Evolutionary conservation across 139 green algal species (phyloP).

Genomic region (Coelastrella sp.): DNA sequence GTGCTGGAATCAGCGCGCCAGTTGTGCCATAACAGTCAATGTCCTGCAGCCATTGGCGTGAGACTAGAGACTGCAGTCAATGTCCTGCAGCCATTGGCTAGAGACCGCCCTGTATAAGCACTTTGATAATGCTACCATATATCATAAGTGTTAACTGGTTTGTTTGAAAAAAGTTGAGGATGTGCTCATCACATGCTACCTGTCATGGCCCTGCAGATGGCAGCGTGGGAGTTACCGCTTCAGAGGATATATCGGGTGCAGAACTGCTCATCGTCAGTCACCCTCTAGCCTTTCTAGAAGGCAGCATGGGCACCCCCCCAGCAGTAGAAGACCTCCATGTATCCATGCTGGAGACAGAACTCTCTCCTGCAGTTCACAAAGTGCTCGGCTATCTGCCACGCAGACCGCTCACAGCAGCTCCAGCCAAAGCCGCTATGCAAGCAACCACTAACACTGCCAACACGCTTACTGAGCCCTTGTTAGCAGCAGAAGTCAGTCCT

Average conservation of each 20-base stretch:
- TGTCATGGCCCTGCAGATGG: background rate
- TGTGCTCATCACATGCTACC: background rate
- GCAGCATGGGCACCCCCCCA: constrained; percentile 44
- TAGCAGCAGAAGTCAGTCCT: background rate
- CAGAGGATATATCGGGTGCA: background rate
- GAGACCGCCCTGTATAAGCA: too few species aligned
- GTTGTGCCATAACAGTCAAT: too few species aligned
- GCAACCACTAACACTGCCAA: too few species aligned
- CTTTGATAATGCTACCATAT: too few species aligned
- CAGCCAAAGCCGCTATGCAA: background rate
- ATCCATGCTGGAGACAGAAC: constrained; percentile 37
- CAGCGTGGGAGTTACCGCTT: constrained; percentile 15
- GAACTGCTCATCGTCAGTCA: constrained; percentile 45
- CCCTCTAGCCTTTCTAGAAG: constrained; percentile 46
- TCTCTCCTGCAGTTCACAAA: background rate
- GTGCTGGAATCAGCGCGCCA: too few species aligned
- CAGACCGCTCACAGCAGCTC: constrained; percentile 23
- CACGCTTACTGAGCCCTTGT: too few species aligned
- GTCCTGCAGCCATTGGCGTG: too few species aligned
- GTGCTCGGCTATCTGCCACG: constrained; percentile 29
- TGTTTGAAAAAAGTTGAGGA: too few species aligned
- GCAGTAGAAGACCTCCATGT: constrained; percentile 55
- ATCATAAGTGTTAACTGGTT: too few species aligned
- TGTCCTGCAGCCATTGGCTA: too few species aligned
- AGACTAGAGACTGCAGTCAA: too few species aligned